These are phyloP conservation scores for Carallia brachiata DNA, from an alignment of 345 rosid species.

Conservation along the genomic window DNA sequence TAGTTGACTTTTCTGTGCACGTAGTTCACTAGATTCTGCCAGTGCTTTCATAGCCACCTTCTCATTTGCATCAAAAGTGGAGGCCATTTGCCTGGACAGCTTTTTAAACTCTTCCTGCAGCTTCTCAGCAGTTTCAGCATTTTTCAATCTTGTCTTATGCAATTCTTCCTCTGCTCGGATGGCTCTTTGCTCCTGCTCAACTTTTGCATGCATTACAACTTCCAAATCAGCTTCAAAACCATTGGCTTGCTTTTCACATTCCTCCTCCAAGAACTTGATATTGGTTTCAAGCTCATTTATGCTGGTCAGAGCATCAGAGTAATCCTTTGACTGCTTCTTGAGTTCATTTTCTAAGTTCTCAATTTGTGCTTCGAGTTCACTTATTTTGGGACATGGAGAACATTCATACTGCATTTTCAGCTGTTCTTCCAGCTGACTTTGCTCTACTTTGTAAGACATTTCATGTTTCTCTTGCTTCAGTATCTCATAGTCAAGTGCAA, in stretches of 20 bases:
- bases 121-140: slow-evolving; percentile 70
- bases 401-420: slow-evolving; percentile 69
- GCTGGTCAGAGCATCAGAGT: slow-evolving; percentile 31
- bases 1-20: slow-evolving; percentile 52
- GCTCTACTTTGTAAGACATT: slow-evolving; percentile 71
- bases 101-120: slow-evolving; percentile 79
- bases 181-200: slow-evolving; percentile 81
- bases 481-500: slow-evolving; percentile 95
- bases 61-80: slow-evolving; percentile 77
- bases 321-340: slow-evolving; percentile 25
- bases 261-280: slow-evolving; percentile 62
- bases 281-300: slow-evolving; percentile 50
- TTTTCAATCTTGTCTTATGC: slow-evolving; percentile 62
- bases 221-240: slow-evolving; percentile 64
- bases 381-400: slow-evolving; percentile 37
- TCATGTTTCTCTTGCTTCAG: slow-evolving; percentile 81
- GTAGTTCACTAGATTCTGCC: slow-evolving; percentile 63
- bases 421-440: slow-evolving; percentile 76
- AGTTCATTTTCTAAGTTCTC: slow-evolving; percentile 32
- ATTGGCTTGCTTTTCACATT: slow-evolving; percentile 55
- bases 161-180: slow-evolving; percentile 79
- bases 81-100: slow-evolving; percentile 74
- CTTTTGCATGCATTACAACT: slow-evolving; percentile 44
- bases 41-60: slow-evolving; percentile 73
- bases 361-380: slow-evolving; percentile 29